These are phyloP conservation scores for Lentinula detonsa DNA, from an alignment of 768 basidiomycete species.

Conservation along the genomic window DNA sequence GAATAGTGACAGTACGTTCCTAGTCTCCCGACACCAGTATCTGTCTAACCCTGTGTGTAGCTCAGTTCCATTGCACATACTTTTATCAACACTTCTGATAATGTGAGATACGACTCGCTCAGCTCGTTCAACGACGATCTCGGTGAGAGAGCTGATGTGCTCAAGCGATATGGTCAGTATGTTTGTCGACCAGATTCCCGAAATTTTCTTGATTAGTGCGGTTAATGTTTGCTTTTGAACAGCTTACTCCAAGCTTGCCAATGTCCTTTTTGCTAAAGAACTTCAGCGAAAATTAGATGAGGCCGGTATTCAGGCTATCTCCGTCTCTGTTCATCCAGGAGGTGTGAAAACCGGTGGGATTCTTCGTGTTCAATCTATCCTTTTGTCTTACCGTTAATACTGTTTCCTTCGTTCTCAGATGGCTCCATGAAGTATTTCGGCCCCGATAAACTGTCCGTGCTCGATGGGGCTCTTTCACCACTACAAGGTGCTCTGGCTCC, in stretches of 20 bases:
- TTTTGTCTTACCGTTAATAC: no score
- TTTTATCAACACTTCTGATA: not conserved
- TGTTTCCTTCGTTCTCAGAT: not conserved
- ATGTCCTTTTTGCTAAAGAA: slow-evolving; percentile 41
- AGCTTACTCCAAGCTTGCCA: slow-evolving; percentile 44
- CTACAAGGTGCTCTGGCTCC: slow-evolving; percentile 28
- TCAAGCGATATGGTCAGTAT: not conserved
- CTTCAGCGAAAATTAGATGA: slow-evolving; percentile 41
- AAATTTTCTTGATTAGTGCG: slow-evolving; percentile 11
- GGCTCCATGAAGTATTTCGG: not conserved
- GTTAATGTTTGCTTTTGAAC: no score
- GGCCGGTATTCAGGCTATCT: slow-evolving; percentile 27
- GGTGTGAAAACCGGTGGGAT: slow-evolving; percentile 27
- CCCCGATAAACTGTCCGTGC: not conserved
- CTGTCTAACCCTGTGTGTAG: not conserved
- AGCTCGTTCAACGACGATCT: slow-evolving; percentile 4
- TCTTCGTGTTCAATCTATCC: no score
- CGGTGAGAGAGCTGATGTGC: not conserved
- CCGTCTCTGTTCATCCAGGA: slow-evolving; percentile 37
- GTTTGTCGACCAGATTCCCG: no score
- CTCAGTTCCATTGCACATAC: not conserved
- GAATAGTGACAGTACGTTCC: not conserved
- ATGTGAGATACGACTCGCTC: not conserved
- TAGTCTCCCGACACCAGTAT: not conserved
- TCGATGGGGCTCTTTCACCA: slow-evolving; percentile 12